These are phyloP conservation scores for Lentinula detonsa DNA, from an alignment of 768 basidiomycete genomes.

Conservation along the genomic window DNA sequence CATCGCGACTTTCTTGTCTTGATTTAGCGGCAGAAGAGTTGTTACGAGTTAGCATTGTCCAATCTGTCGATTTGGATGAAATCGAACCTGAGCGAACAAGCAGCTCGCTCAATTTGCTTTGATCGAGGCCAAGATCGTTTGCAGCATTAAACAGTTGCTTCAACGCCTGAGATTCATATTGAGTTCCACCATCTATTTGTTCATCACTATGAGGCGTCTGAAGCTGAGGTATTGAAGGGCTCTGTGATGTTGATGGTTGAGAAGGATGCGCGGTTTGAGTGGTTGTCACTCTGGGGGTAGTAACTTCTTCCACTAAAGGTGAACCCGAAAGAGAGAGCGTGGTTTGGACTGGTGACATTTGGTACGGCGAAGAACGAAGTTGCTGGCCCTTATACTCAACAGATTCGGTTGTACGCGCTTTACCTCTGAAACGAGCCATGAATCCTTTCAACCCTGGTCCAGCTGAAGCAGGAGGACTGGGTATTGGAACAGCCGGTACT, in stretches of 20 bases:
- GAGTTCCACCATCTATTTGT: conserved; percentile 14
- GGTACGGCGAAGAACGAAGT: conserved; percentile 1
- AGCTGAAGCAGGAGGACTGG: conserved; percentile 65
- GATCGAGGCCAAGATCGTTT: conserved; percentile 68
- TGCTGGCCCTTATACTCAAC: conserved; percentile 1
- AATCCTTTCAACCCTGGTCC: conserved; percentile 74
- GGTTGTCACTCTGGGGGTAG: conserved; percentile 17
- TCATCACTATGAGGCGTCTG: conserved; percentile 17
- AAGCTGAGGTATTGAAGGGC: conserved; percentile 3
- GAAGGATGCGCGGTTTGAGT: conserved; percentile 20
- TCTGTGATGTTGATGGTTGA: conserved; percentile 9
- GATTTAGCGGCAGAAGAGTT: conserved; percentile 30
- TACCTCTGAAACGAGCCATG: conserved; percentile 69
- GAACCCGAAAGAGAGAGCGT: background rate
- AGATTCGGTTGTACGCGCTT: conserved; percentile 30
- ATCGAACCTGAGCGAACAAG: conserved; percentile 67
- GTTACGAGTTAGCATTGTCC: conserved; percentile 36
- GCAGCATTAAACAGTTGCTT: conserved; percentile 76
- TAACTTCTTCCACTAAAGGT: background rate
- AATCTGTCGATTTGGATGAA: conserved; percentile 47
- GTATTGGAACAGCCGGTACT: conserved; percentile 41
- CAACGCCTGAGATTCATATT: conserved; percentile 47
- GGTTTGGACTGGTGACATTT: conserved; percentile 4
- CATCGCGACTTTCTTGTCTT: conserved; percentile 22
- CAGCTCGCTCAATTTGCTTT: conserved; percentile 61